Percentiles rank a stretch among this genome's conserved stretches.
Evolutionary conservation across 164 flowering plant genomes (phyloP).

Genomic region (Sextonia rubra): DNA sequence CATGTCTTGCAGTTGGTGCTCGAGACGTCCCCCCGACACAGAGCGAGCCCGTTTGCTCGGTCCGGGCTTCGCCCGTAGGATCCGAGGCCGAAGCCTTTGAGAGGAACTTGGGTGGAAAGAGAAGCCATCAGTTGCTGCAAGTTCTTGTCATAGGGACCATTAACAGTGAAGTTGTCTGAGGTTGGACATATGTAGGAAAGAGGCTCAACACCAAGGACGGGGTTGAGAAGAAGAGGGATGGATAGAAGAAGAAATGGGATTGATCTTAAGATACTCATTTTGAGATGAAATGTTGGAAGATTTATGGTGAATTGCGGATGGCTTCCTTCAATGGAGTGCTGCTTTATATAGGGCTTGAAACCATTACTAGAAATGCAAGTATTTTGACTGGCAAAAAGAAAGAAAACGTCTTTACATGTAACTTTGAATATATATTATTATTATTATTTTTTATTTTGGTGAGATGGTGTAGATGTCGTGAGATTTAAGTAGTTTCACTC

Average conservation of each 20-base stretch:
- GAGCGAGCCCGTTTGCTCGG: conserved; percentile 22
- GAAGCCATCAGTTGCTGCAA: conserved; percentile 16
- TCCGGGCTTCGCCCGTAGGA: conserved; percentile 7
- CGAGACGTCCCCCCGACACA: conserved; percentile 45
- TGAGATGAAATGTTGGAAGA: background rate
- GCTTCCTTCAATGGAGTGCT: background rate
- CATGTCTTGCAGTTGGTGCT: conserved; percentile 32
- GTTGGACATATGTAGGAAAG: conserved; percentile 23
- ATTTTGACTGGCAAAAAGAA: too few species aligned
- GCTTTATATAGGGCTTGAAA: too few species aligned
- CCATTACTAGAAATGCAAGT: too few species aligned
- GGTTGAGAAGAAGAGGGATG: conserved; percentile 17
- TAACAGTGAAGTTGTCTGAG: conserved; percentile 12
- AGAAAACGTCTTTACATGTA: too few species aligned
- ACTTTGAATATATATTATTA: too few species aligned
- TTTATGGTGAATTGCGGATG: background rate
- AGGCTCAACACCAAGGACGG: conserved; percentile 9
- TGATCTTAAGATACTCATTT: conserved; percentile 6
- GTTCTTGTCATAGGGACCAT: conserved; percentile 21
- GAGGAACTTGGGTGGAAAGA: conserved; percentile 26
- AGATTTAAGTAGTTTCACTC: too few species aligned
- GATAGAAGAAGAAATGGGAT: conserved; percentile 11
- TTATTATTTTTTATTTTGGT: too few species aligned
- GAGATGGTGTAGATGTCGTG: too few species aligned
- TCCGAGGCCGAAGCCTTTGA: conserved; percentile 21